Base-by-base conservation (phyloP, 495 filamentous ascomycete species). In the Aeminium ludgeri region DNA sequence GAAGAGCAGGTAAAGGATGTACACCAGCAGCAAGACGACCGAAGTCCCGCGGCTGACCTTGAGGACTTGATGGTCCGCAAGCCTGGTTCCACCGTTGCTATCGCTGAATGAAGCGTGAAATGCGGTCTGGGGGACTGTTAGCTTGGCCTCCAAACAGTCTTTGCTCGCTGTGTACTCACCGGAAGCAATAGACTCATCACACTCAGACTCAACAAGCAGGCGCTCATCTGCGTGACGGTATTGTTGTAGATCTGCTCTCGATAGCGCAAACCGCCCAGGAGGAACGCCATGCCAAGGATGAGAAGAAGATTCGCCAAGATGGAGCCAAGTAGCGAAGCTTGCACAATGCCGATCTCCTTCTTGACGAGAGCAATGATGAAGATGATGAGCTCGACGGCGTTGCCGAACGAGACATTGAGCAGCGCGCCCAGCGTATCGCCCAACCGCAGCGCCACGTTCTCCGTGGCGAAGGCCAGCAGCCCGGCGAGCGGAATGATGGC, bases 201-300 rank as follows among this genome's bases (percentile, higher is more conserved):
- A 54, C 80, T 83, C 59, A 94, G 63, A 64, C 82, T 86, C 45
- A 94, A 73, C 34, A 94, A 65, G 62, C 82, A 91, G 20, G 86
- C 84, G 53, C 85, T 93, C 81, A 89, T 94, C 60, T 93, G 83
- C 2, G 85, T 93, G 36, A 91, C 81, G 18, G 82, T 91, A 60
- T 74, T 89, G 59, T 94, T 94, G 62, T 94, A 94, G 45, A 92
- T 76, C 67, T 87, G 86, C 66, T 94, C 86, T 45, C 76, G 78
- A 59, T 77, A 94, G 41, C 83, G 78, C 34, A 93, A 65, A 41
- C 86, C 86, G 51, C 86, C 86, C 28, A 87, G 63, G 27, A 91
- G 63, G 57, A 92, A 92, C 30, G 78, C 78, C 82, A 92, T 87
- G 48, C 86, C 86, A 44, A 92, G 64, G 55, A 93, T 92, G 34